Evolutionary conservation across 495 filamentous ascomycete genomes (phyloP), one percentile per base, ranked within the genome.

Genomic region (Elaphomyces granulatus): DNA sequence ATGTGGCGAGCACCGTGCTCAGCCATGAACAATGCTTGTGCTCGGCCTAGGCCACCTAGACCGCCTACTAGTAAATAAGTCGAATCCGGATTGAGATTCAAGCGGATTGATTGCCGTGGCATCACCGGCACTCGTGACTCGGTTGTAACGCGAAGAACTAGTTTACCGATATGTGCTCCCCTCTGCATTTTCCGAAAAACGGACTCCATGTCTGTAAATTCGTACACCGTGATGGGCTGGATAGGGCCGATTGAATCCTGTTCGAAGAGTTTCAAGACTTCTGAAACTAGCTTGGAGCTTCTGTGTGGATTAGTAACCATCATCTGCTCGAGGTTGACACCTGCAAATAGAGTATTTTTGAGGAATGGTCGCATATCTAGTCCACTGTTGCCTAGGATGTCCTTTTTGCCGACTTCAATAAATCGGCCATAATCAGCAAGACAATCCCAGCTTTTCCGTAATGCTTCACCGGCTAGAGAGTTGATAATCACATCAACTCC

Each of bases 141-240:
- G 4, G 42, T 42, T 16, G 45, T 43, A 0, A 59, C 58, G 18
- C 64, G 54, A 10, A 80, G 50, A 10, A 78, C 66, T 8, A 74
- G 45, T 49, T 81, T 81, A 2, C 77, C 77, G 8, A 64, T 50
- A 4, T 67, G 51, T 21, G 66, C 69, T 20, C 70, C 72, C 6
- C 56, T 51, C 46, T 79, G 75, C 39, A 81, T 52, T 3, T 56
- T 46, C 40, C 72, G 69, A 50, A 81, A 73, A 0, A 76, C 76
- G 2, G 55, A 45, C 32, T 66, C 59, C 9, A 67, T 48, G 6
- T 72, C 50, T 0, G 55, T 48, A 8, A 68, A 49, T 2, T 54
- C 48, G 38, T 60, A 68, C 0, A 54, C 35, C 6, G 53, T 66
- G 20, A 74, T 40, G 2, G 63, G 59, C 4, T 49, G n/a, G 20